Percentiles rank a stretch among this genome's conserved stretches.
Evolutionary conservation across 164 flowering plant genomes (phyloP).

Genomic region (Liriodendron chinense): DNA sequence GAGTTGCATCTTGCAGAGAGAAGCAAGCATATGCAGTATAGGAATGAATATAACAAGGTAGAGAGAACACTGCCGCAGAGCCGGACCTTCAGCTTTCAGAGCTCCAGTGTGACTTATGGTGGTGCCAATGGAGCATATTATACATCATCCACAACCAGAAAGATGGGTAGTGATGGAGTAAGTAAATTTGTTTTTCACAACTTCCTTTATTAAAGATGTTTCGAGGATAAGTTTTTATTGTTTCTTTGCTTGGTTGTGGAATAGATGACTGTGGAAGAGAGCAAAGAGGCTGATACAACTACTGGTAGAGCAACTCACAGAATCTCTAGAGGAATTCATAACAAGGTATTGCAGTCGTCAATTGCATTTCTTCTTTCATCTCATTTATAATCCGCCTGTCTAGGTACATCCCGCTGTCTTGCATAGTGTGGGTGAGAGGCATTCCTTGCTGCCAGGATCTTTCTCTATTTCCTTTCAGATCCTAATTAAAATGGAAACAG

Average conservation of each 20-base stretch:
- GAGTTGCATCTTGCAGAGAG: constrained; percentile 25
- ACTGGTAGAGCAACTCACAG: constrained; percentile 77
- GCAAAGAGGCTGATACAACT: constrained; percentile 71
- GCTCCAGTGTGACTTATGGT: constrained; percentile 79
- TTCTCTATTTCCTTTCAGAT: neutral
- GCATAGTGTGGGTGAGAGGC: neutral
- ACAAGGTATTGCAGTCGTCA: constrained; percentile 45
- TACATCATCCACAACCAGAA: constrained; percentile 67
- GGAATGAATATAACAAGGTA: constrained; percentile 23
- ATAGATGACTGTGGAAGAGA: constrained; percentile 74
- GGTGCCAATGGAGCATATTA: constrained; percentile 87
- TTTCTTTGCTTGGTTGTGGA: constrained; percentile 8
- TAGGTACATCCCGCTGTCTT: neutral
- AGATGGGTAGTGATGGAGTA: constrained; percentile 85
- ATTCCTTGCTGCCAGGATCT: neutral
- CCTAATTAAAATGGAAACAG: no score
- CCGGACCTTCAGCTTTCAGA: constrained; percentile 50
- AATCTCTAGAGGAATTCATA: constrained; percentile 68
- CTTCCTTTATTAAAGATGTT: neutral
- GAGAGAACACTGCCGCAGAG: constrained; percentile 27
- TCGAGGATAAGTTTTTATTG: neutral
- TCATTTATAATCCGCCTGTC: neutral
- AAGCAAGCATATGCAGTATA: constrained; percentile 18
- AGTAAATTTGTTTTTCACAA: constrained; percentile 15
- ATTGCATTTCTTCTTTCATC: neutral